Base-by-base conservation (phyloP, 768 basidiomycete genomes). In the Russula olivacea region DNA sequence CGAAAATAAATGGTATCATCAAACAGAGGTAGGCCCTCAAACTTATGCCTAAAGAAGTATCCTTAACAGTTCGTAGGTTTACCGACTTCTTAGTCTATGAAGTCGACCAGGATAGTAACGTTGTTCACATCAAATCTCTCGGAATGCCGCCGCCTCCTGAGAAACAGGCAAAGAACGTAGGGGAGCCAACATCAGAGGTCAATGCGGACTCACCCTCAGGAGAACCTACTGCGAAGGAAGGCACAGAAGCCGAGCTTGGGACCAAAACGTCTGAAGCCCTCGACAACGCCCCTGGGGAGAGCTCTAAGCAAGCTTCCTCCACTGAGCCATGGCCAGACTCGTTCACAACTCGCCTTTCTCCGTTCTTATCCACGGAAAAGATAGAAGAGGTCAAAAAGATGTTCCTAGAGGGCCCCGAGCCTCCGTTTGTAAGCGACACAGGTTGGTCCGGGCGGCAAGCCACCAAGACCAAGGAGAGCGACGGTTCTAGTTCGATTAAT, bases 41-140 rank as follows among this genome's bases (percentile, higher is more conserved):
- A 36, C 19, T 34, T 28, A 36, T 53, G 40, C 32, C 7, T 55
- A 38, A 55, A n/a, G 21, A 61, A 55, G 57, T 38, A 55, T 28
- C 23, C 36, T 58, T 59, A 61, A 66, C 40, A 66, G 43, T 59
- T 49, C 56, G 30, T 70, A 97, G 95, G 70, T 98, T 98, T 73
- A 96, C 96, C 45, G 97, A 99, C 74, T 99, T 99, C 72, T 69
- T 98, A 69, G 97, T 99, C 21, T 89, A 82, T 69, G 97, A 99
- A 76, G 87, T 99, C 36, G 86, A 90, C 70, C 81, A 85, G 63
- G 86, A 91, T 66, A 82, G 87, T 49, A 83, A 89, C 66, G 87
- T 91, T 9, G 76, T 97, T 19, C 88, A 91, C 70, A 71, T 99
- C 38, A 91, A 91, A 72, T 83, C 85, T 58, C 80, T 98, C 43